Percentiles rank a stretch among this genome's conserved stretches.
These are phyloP conservation scores for Leccinum longicurvipes DNA, from an alignment of 768 basidiomycete genomes.

Conservation along the genomic window DNA sequence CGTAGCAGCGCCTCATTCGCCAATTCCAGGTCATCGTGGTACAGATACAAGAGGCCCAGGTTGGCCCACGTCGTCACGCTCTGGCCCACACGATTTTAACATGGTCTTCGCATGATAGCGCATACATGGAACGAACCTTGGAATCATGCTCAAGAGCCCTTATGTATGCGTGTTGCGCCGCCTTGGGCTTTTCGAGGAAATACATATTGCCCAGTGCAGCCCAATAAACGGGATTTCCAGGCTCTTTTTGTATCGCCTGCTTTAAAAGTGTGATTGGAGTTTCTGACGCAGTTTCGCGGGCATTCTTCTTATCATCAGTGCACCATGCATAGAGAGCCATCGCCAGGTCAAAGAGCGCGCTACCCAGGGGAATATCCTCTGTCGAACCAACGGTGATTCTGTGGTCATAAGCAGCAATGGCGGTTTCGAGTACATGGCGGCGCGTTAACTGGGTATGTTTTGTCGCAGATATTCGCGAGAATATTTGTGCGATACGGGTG, in stretches of 20 bases:
- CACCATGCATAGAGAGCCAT: constrained; percentile 54
- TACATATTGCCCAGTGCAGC: constrained; percentile 72
- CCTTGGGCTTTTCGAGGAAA: constrained; percentile 62
- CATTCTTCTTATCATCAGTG: constrained; percentile 23
- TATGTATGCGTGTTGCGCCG: constrained; percentile 90
- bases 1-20: constrained; percentile 83
- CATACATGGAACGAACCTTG: constrained; percentile 52
- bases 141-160: constrained; percentile 81
- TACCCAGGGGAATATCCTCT: constrained; percentile 47
- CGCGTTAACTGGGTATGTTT: constrained; percentile 27
- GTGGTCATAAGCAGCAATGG: constrained; percentile 59
- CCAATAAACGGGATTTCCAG: constrained; percentile 76
- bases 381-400: constrained; percentile 55
- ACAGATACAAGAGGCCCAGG: constrained; percentile 82
- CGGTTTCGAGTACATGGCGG: constrained; percentile 44
- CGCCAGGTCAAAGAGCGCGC: constrained; percentile 74
- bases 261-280: constrained; percentile 55
- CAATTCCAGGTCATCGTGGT: constrained; percentile 74
- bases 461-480: constrained; percentile 32
- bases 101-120: background rate
- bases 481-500: constrained; percentile 40
- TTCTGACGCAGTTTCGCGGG: constrained; percentile 31
- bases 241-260: constrained; percentile 70
- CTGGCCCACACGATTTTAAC: constrained; percentile 34
- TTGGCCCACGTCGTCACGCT: constrained; percentile 80